Base-by-base conservation (phyloP, 2,329 filamentous ascomycete genomes). In the Arthroderma uncinatum region DNA sequence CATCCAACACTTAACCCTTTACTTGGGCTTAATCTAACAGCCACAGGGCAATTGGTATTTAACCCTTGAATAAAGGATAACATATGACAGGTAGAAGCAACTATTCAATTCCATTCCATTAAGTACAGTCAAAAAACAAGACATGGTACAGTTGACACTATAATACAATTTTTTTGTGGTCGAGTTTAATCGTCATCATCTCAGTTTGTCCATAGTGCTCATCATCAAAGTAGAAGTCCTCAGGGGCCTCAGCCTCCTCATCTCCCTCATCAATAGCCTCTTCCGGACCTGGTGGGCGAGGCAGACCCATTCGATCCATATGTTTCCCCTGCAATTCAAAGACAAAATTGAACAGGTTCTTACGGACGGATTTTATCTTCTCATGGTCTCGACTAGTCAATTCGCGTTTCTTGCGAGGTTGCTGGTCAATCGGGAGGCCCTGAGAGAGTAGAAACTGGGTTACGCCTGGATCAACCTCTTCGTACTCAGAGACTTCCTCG, bases 231-330 rank as follows among this genome's bases (percentile, higher is more conserved):
- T 50, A 14, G 33, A 57, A 54, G n/a, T 53, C 48, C n/a, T 57
- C 56, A 21, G 56, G 56, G 6, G 48, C 37, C 4, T 9, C 6
- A 14, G 47, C 47, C 14, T 57, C 55, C 6, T 57, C 55, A 42
- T 56, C 54, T 1, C 55, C 34, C 28, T 54, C 52, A 23, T 54
- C 30, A 23, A 54, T 14, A 4, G 39, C 6, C 2, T 30, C 25
- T 4, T 33, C 44, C 28, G 10, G 25, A 25, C 5, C 6, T n/a
- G 25, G 25, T 7, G 44, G 44, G 9, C n/a, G 44, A 16, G 44
- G 44, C 5, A 50, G 44, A 10, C 44, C 44, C 3, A 33, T 14
- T 16, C 44, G 44, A 9, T 50, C 44, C 28, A 50, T n/a, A 16
- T 50, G 12, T 6, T 50, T 12, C 8, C 23, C n/a, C 44, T 50